Percentiles rank a stretch among this genome's conserved stretches.
Conservation (phyloP, 148 eudicot genomes). For the Chenopodium suecicum region DNA sequence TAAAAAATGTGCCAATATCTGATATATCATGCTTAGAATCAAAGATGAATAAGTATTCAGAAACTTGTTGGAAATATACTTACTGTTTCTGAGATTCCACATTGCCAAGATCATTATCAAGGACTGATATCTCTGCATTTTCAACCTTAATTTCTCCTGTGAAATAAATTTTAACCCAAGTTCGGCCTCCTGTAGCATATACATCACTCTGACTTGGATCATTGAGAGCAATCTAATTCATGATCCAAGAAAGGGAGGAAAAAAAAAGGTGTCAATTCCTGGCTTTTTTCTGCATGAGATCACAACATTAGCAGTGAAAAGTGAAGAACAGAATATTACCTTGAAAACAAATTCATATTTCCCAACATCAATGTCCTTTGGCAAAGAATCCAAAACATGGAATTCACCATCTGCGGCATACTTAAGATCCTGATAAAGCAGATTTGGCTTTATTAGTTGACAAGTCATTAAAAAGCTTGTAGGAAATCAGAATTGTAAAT, state of each 20-base stretch:
- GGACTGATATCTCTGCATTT: constrained; percentile 67
- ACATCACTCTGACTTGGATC: constrained; percentile 56
- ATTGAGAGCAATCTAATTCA: constrained; percentile 59
- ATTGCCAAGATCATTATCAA: constrained; percentile 70
- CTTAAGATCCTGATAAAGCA: constrained; percentile 59
- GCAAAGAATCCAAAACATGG: constrained; percentile 73
- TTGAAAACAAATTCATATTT: constrained; percentile 68
- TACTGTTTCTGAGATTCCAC: constrained; percentile 71
- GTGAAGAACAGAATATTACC: constrained; percentile 35
- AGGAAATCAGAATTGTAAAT: not conserved
- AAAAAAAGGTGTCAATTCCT: not conserved
- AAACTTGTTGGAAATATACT: constrained; percentile 13
- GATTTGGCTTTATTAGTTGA: constrained; percentile 7
- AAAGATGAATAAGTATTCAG: not conserved
- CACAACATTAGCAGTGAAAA: not conserved
- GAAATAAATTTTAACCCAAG: constrained; percentile 50
- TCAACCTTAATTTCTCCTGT: constrained; percentile 66
- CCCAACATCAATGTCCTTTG: constrained; percentile 68
- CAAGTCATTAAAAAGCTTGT: constrained; percentile 19
- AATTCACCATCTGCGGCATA: constrained; percentile 54
- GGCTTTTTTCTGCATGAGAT: not conserved
- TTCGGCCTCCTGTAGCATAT: constrained; percentile 71
- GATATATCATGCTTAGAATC: not conserved
- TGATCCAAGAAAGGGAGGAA: not conserved
- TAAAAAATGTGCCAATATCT: not conserved